These are phyloP conservation scores for Canna indica DNA, from an alignment of 176 grass and related monocot genomes.

Conservation along the genomic window DNA sequence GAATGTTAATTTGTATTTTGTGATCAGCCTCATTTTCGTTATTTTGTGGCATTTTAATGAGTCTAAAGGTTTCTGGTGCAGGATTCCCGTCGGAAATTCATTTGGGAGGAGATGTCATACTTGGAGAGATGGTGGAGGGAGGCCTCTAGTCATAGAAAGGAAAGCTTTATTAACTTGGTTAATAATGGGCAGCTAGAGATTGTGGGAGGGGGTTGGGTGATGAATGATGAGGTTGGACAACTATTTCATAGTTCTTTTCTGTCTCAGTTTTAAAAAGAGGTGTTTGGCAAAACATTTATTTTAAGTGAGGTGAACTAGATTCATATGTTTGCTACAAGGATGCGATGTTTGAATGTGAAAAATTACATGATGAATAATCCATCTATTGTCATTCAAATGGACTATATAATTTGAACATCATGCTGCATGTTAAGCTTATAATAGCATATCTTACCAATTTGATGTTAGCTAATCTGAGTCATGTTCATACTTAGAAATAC, in stretches of 20 bases:
- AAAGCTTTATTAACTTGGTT: conserved; percentile 58
- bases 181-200: conserved; percentile 86
- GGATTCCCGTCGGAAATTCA: conserved; percentile 81
- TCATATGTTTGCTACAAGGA: not conserved
- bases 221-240: conserved; percentile 76
- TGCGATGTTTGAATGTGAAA: too few species aligned
- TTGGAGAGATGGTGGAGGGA: conserved; percentile 99
- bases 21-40: not conserved
- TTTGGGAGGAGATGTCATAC: conserved; percentile 99
- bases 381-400: too few species aligned
- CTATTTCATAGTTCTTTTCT: not conserved
- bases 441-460: not conserved
- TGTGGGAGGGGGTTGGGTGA: conserved; percentile 97
- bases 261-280: not conserved
- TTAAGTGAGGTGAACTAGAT: not conserved
- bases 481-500: too few species aligned
- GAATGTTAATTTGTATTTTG: not conserved
- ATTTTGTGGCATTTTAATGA: not conserved
- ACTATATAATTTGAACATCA: not conserved
- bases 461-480: not conserved
- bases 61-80: conserved; percentile 16
- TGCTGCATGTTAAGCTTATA: not conserved
- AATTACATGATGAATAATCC: too few species aligned
- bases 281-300: not conserved
- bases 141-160: conserved; percentile 54